Base-by-base conservation (phyloP, 805 yeast species). In the Yamadazyma tumulicola region DNA sequence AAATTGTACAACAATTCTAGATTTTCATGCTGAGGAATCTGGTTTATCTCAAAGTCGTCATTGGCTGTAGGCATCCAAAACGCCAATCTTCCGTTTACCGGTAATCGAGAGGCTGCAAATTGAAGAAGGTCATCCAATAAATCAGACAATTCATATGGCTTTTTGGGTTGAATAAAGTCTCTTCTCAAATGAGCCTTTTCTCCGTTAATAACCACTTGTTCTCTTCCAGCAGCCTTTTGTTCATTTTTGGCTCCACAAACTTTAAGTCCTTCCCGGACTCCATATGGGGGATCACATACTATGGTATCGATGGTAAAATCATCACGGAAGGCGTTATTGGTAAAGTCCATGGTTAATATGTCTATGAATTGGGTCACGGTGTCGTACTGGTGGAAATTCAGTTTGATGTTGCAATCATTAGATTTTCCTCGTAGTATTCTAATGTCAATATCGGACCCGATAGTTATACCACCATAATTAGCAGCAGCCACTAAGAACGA, bases 61-160 rank as follows among this genome's bases (percentile, higher is more conserved):
- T 89, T 88, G 1, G 96, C 95, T 1, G 95, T 83, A 0, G 98
- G 98, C 93, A 89, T 86, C 98, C 98, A 93, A 57, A 88, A 89
- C 18, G 93, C 85, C 22, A 93, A 67, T 43, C 97, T 67, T 1
- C 97, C 96, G 6, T 75, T 76, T 2, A 77, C 60, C 0, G 84
- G 85, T 35, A 93, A 67, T 47, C 89, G 74, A 10, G 71, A 66
- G 3, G 88, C 77, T 0, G 95, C 74, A 65, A 83, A 93, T 14
- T 68, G 57, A 26, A 93, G 64, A 23, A 93, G 64, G 53, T 91
- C 97, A 47, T 82, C 85, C 25, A 93, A 63, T 45, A 93, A 64
- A 28, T 77, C 65, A 44, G 85, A 86, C 46, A 93, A 69, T 38
- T 84, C 82, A 52, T 87, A 88, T 1, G 96, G 91, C 56, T 86